Conservation (phyloP, 257 asterid species). For the Paulownia fortunei region DNA sequence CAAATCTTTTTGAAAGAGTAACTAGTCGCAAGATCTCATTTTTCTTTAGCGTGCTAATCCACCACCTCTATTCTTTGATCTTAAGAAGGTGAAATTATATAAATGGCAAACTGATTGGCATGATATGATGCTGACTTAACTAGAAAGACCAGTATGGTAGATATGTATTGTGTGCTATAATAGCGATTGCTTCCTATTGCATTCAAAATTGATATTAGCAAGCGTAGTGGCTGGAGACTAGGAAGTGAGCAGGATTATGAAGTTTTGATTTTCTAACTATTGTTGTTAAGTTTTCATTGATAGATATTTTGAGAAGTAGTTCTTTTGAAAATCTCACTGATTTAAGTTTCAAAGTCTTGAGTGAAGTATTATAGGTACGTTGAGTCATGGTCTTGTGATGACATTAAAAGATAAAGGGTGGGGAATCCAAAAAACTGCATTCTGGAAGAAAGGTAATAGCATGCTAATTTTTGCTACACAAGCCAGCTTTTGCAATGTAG, state of each 20-base stretch:
- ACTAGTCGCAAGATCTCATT: neutral
- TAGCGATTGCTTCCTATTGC: neutral
- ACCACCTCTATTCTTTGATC: neutral
- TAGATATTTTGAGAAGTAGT: neutral
- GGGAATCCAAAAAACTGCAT: neutral
- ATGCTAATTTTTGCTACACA: neutral
- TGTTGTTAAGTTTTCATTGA: neutral
- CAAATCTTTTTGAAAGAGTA: neutral
- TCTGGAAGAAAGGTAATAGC: neutral
- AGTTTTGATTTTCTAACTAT: neutral
- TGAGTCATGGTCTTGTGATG: neutral
- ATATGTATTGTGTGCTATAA: neutral
- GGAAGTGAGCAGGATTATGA: conserved; percentile 18
- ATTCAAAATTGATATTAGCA: neutral
- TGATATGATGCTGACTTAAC: neutral
- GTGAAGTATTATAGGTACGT: neutral
- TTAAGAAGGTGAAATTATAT: neutral
- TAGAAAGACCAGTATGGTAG: conserved; percentile 14
- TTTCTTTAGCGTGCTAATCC: neutral
- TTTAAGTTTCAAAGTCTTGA: conserved; percentile 18
- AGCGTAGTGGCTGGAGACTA: neutral
- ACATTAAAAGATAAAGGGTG: neutral
- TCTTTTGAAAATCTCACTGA: neutral
- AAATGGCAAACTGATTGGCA: neutral
- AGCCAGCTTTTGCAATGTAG: neutral